Base-by-base conservation (phyloP, 106 monocot species). In the Gastrodia elata region DNA sequence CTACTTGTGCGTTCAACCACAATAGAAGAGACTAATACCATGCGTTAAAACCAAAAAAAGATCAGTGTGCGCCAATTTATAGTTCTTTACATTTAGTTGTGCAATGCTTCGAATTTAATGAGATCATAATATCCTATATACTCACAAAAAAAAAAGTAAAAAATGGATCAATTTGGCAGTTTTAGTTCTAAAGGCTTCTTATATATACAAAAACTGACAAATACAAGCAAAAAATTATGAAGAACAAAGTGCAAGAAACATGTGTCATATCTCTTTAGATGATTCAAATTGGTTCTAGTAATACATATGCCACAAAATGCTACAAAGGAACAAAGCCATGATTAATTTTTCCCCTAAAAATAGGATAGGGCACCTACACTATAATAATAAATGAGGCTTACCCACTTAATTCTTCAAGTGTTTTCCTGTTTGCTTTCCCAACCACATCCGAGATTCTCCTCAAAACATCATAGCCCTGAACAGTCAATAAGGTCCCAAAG, bases 331-430 rank as follows among this genome's bases (percentile, higher is more conserved):
- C 35, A 67, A 20, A 6, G 38, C 20, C 67, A 67, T 38, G 15
- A 67, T 7, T 67, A n/a, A 22, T n/a, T 52, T 52, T 4, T 52
- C 22, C 52, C 22, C 7, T 20, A 67, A 5, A 67, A 27, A 38
- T 37, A 38, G 64, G 13, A 37, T 20, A 6, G 20, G 38, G 0
- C 18, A 18, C n/a, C 6, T 20, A 67, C 20, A n/a, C 20, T 20
- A n/a, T 33, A 30, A 5, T 22, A 68, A 4, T 33, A 40, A 22
- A 25, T 39, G 40, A 69, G 69, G 25, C 86, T 74, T 82, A 95
- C 94, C 94, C 94, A 86, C 87, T 95, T 71, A 95, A 78, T 73
- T 78, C 75, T 84, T 91, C 94, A 77, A 95, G 89, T 75, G 71
- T 74, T 77, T 84, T 89, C 75, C 77, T 81, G 38, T 87, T 75